A percentile compares a stretch with the other conserved stretches of the same genome.
These are phyloP conservation scores for Yamadazyma philogaea DNA, from an alignment of 805 yeast genomes.

Conservation along the genomic window DNA sequence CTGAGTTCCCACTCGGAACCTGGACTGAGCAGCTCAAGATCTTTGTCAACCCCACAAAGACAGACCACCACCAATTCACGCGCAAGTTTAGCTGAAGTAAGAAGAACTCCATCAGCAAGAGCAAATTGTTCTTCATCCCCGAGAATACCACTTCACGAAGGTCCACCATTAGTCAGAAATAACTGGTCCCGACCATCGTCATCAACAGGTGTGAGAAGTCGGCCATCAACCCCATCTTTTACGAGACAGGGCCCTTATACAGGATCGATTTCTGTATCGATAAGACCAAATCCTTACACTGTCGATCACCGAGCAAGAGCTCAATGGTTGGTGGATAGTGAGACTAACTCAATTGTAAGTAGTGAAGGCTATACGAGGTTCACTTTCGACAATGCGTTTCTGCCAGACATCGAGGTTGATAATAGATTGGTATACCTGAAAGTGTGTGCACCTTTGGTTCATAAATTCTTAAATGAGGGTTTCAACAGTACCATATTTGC, in stretches of 20 bases:
- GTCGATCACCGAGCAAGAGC: slow-evolving; percentile 30
- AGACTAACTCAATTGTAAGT: slow-evolving; percentile 39
- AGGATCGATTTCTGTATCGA: slow-evolving; percentile 73
- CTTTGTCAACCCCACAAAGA: slow-evolving; percentile 14
- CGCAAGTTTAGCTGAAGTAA: slow-evolving; percentile 12
- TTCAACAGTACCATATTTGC: slow-evolving; percentile 90
- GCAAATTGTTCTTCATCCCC: slow-evolving; percentile 9
- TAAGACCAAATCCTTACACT: slow-evolving; percentile 68
- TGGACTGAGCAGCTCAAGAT: slow-evolving; percentile 9
- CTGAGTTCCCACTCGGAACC: slow-evolving; percentile 14
- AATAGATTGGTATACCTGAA: slow-evolving; percentile 61
- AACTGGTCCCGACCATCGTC: slow-evolving; percentile 6
- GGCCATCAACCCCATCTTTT: slow-evolving; percentile 40
- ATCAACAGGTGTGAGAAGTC: slow-evolving; percentile 19
- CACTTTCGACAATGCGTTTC: slow-evolving; percentile 76
- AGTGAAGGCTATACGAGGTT: slow-evolving; percentile 59
- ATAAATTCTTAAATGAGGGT: slow-evolving; percentile 59
- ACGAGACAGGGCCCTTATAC: slow-evolving; percentile 45
- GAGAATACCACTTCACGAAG: not conserved
- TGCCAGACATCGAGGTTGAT: slow-evolving; percentile 40
- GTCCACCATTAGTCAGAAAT: slow-evolving; percentile 2
- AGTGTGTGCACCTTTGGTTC: slow-evolving; percentile 52
- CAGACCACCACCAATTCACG: slow-evolving; percentile 17
- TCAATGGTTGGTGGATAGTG: slow-evolving; percentile 46
- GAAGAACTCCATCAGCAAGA: slow-evolving; percentile 32